Evolutionary conservation across 1,139 yeast genomes (phyloP).

Genomic region (Kurtzmaniella quercitrusa): DNA sequence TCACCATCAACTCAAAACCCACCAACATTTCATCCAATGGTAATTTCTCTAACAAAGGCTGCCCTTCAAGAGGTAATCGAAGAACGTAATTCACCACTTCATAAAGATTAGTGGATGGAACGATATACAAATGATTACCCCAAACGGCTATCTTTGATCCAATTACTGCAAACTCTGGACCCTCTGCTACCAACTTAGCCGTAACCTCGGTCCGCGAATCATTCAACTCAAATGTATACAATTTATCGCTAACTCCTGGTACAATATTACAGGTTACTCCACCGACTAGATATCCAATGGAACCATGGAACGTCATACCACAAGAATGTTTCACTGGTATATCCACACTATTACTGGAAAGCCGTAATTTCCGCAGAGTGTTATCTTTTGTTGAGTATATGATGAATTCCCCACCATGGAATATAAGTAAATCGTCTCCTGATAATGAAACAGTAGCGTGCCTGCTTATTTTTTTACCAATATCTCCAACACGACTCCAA

Average conservation of each 20-base stretch:
- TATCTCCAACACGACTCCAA: constrained; percentile 34
- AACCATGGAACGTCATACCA: constrained; percentile 30
- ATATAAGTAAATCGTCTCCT: constrained; percentile 38
- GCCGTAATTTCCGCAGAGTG: constrained; percentile 11
- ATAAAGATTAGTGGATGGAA: constrained; percentile 14
- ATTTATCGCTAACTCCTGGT: constrained; percentile 29
- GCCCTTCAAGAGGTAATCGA: constrained; percentile 22
- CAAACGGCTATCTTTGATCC: constrained; percentile 37
- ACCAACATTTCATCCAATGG: constrained; percentile 41
- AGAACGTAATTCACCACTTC: constrained; percentile 28
- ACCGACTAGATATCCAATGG: constrained; percentile 49
- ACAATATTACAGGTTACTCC: constrained; percentile 40
- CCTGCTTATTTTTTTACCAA: constrained; percentile 49
- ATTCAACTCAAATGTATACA: constrained; percentile 30
- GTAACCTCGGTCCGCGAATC: constrained; percentile 11
- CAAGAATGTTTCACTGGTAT: constrained; percentile 22
- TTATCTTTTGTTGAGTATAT: constrained; percentile 16
- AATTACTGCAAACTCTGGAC: constrained; percentile 30
- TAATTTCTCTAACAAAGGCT: constrained; percentile 17
- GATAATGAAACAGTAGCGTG: constrained; percentile 44
- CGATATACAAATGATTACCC: constrained; percentile 26
- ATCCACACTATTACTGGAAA: constrained; percentile 7
- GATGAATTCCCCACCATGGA: constrained; percentile 34
- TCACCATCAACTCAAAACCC: constrained; percentile 45
- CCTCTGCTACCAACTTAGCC: constrained; percentile 5